These are phyloP conservation scores for Porpolomopsis calyptriformis DNA, from an alignment of 768 basidiomycete species.

Conservation along the genomic window DNA sequence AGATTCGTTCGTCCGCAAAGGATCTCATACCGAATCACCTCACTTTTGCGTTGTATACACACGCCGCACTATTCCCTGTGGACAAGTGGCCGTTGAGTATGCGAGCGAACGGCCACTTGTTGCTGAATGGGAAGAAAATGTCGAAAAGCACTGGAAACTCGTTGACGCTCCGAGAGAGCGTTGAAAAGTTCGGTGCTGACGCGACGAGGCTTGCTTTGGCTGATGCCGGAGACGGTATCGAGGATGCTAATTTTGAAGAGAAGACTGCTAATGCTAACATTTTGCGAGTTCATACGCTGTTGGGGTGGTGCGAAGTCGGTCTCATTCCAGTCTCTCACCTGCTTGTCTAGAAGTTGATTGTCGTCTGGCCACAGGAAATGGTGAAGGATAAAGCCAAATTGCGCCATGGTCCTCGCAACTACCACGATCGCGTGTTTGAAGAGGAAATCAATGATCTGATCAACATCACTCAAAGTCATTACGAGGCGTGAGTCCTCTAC, in stretches of 20 bases:
- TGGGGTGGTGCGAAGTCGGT: slow-evolving; percentile 83
- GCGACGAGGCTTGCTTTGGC: slow-evolving; percentile 86
- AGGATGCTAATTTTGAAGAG: slow-evolving; percentile 99
- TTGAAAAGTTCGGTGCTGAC: slow-evolving; percentile 95
- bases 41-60: slow-evolving; percentile 89
- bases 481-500: slow-evolving; percentile 56
- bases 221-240: slow-evolving; percentile 93
- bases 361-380: slow-evolving; percentile 52
- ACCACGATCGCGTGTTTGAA: slow-evolving; percentile 86
- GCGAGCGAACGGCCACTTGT: slow-evolving; percentile 91
- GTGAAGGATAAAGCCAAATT: slow-evolving; percentile 58
- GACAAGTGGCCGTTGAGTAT: slow-evolving; percentile 87
- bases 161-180: slow-evolving; percentile 77
- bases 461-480: slow-evolving; percentile 70
- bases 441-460: slow-evolving; percentile 84
- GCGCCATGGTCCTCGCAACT: slow-evolving; percentile 64
- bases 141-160: slow-evolving; percentile 94
- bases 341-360: slow-evolving; percentile 5
- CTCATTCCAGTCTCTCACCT: not conserved
- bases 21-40: slow-evolving; percentile 93
- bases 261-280: slow-evolving; percentile 97
- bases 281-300: slow-evolving; percentile 79
- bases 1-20: slow-evolving; percentile 95
- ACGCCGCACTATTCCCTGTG: slow-evolving; percentile 88
- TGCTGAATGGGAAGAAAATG: slow-evolving; percentile 99